phyloP scores from a whole-genome alignment of 345 rosid genomes.

The Salix arbutifolia region DNA sequence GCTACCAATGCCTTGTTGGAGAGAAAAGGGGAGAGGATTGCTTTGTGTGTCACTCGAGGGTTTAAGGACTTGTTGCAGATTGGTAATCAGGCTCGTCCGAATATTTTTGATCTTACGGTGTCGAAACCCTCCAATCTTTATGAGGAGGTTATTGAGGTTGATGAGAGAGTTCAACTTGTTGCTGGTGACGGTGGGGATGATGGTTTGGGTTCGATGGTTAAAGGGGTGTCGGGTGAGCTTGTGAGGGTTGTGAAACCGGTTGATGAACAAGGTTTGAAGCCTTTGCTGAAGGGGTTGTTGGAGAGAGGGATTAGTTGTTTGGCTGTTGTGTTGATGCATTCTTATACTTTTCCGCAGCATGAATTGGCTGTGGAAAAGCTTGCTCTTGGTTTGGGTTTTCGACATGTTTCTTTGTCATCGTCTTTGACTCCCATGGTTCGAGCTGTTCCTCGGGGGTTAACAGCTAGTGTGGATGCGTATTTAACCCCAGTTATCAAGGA shows the following conservation, averaged over 20 bases:
- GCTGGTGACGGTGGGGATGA: slow-evolving; percentile 35
- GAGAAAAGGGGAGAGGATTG: slow-evolving; percentile 91
- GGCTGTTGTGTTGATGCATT: slow-evolving; percentile 91
- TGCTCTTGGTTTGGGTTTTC: slow-evolving; percentile 76
- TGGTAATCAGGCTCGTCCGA: slow-evolving; percentile 92
- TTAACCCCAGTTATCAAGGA: slow-evolving; percentile 89
- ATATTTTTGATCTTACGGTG: slow-evolving; percentile 79
- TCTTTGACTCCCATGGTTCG: slow-evolving; percentile 96
- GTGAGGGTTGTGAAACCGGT: slow-evolving; percentile 69
- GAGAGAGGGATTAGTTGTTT: slow-evolving; percentile 79
- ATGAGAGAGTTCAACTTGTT: slow-evolving; percentile 86
- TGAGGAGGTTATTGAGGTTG: slow-evolving; percentile 80
- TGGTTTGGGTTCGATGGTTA: slow-evolving; percentile 27
- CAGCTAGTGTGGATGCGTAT: slow-evolving; percentile 95
- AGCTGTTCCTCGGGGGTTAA: slow-evolving; percentile 94
- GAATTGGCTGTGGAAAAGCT: slow-evolving; percentile 77
- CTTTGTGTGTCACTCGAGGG: slow-evolving; percentile 80
- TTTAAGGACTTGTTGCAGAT: slow-evolving; percentile 89
- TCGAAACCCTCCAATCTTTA: slow-evolving; percentile 77
- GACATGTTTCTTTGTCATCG: slow-evolving; percentile 86
- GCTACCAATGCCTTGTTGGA: slow-evolving; percentile 94
- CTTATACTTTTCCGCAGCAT: slow-evolving; percentile 82
- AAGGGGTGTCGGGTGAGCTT: slow-evolving; percentile 85
- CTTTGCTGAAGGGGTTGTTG: slow-evolving; percentile 53
- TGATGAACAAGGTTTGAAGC: slow-evolving; percentile 56